Evolutionary conservation across 306 rosid species (phyloP).

Genomic region (Vachellia collinsii): DNA sequence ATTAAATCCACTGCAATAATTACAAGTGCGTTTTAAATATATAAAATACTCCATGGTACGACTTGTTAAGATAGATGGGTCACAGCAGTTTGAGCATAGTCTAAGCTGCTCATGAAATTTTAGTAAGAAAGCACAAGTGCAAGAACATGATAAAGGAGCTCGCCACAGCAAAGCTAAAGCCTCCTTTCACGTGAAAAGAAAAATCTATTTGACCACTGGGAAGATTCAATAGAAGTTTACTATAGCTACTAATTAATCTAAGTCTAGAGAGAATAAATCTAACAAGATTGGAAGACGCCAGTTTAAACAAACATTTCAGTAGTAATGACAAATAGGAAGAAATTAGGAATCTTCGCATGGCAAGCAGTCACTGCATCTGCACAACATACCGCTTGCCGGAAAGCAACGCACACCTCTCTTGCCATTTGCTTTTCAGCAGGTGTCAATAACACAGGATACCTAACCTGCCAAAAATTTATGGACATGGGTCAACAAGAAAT

Average conservation of each 20-base stretch:
- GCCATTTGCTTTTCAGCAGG: slow-evolving; percentile 98
- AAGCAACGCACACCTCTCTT: slow-evolving; percentile 91
- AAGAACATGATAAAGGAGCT: slow-evolving; percentile 12
- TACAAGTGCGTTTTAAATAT: slow-evolving; percentile 26
- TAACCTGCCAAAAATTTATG: slow-evolving; percentile 69
- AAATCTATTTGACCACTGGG: not conserved
- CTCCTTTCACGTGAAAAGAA: not conserved
- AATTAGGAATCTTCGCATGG: slow-evolving; percentile 4
- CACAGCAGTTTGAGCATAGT: slow-evolving; percentile 18
- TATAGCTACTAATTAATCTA: slow-evolving; percentile 10
- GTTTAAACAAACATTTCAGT: slow-evolving; percentile 4
- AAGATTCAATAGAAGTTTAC: slow-evolving; percentile 12
- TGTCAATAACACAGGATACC: slow-evolving; percentile 94
- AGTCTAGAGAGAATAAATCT: slow-evolving; percentile 23
- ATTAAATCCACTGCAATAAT: slow-evolving; percentile 24
- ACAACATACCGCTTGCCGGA: slow-evolving; percentile 89
- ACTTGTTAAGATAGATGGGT: slow-evolving; percentile 11
- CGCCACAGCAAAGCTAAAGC: not conserved
- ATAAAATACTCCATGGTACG: slow-evolving; percentile 13
- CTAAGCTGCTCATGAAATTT: slow-evolving; percentile 31
- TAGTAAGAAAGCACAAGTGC: slow-evolving; percentile 13
- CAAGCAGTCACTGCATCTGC: slow-evolving; percentile 25
- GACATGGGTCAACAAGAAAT: slow-evolving; percentile 29
- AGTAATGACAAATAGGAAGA: slow-evolving; percentile 31
- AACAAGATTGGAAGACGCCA: slow-evolving; percentile 18